A percentile compares a stretch with the other conserved stretches of the same genome.
phyloP scores from a whole-genome alignment of 306 rosid genomes.

The Quercus variabilis region DNA sequence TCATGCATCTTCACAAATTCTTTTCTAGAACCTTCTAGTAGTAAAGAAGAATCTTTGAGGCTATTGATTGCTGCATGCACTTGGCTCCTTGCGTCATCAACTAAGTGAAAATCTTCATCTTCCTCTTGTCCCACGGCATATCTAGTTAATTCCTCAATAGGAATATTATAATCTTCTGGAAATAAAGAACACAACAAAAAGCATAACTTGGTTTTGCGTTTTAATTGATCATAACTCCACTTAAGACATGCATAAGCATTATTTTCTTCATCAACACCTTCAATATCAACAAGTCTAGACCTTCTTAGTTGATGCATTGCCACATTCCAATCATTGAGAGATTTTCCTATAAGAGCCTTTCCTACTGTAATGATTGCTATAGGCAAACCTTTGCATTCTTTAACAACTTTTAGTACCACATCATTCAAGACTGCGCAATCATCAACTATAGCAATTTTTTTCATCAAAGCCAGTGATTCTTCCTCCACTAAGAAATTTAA shows the following conservation, averaged over 20 bases:
- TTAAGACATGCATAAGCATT: constrained; percentile 13
- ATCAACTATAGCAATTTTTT: not conserved
- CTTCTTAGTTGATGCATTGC: not conserved
- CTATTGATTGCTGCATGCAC: not conserved
- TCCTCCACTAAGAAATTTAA: not conserved
- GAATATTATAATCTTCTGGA: constrained; percentile 16
- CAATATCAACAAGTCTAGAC: not conserved
- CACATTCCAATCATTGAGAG: not conserved
- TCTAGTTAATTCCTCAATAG: not conserved
- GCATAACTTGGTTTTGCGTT: not conserved
- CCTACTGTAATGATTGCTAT: constrained; percentile 4
- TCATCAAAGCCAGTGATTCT: not conserved
- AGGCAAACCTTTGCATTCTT: constrained; percentile 20
- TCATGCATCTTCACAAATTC: constrained; percentile 16
- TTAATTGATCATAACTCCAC: constrained; percentile 14
- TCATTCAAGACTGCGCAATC: not conserved
- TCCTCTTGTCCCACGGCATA: not conserved
- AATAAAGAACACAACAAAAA: constrained; percentile 21
- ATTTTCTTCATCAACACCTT: not conserved
- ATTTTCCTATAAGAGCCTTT: not conserved
- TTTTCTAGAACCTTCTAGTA: rapidly evolving
- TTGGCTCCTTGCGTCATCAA: not conserved
- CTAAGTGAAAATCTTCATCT: not conserved
- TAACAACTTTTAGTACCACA: not conserved
- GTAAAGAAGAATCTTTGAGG: constrained; percentile 12